A percentile compares a stretch with the other conserved stretches of the same genome.
Conservation (phyloP, 768 basidiomycete species). For the Russula vinacea region DNA sequence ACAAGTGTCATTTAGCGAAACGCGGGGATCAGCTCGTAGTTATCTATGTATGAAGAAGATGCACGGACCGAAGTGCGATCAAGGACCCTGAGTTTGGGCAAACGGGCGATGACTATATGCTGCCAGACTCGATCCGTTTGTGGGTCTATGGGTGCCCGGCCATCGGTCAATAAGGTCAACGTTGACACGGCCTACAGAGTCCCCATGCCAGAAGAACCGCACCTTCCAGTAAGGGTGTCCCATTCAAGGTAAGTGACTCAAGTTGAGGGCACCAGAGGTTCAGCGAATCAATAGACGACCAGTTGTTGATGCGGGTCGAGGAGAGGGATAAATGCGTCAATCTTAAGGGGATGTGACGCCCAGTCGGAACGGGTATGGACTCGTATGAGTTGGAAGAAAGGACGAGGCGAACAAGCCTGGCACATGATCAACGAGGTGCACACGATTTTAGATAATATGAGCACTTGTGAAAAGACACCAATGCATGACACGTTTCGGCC, state of each 20-base stretch:
- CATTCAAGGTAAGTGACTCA: constrained; percentile 54
- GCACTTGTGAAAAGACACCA: constrained; percentile 19
- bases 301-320: constrained; percentile 53
- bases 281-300: constrained; percentile 65
- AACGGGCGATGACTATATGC: constrained; percentile 61
- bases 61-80: constrained; percentile 62
- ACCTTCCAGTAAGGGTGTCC: constrained; percentile 66
- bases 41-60: background rate
- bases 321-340: constrained; percentile 64
- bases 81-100: constrained; percentile 58
- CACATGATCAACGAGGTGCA: constrained; percentile 13
- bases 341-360: constrained; percentile 34
- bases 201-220: constrained; percentile 21
- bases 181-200: background rate
- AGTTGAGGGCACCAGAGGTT: constrained; percentile 66
- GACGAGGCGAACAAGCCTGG: constrained; percentile 62
- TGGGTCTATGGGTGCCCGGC: constrained; percentile 36
- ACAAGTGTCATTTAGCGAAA: background rate
- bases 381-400: constrained; percentile 60
- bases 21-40: constrained; percentile 9
- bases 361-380: constrained; percentile 35
- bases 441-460: background rate
- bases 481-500: constrained; percentile 45
- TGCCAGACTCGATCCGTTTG: constrained; percentile 45
- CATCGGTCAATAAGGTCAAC: background rate